phyloP scores from a whole-genome alignment of 495 filamentous ascomycete genomes.

The Podospora australis region DNA sequence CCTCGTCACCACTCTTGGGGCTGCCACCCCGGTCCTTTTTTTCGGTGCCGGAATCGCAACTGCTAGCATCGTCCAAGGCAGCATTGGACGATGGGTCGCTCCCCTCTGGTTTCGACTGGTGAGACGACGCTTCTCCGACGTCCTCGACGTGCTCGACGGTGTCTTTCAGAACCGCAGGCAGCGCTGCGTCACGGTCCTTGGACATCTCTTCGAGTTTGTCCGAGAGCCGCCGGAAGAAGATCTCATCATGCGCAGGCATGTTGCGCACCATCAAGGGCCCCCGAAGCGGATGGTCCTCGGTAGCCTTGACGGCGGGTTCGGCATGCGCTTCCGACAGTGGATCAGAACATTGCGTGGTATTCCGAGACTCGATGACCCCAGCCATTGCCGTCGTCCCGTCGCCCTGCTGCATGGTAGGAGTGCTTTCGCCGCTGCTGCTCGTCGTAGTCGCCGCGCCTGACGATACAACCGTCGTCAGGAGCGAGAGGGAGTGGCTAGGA shows the following conservation, averaged over 20 bases:
- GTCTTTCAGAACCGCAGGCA: slow-evolving; percentile 36
- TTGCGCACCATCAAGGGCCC: slow-evolving; percentile 41
- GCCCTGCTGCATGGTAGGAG: slow-evolving; percentile 25
- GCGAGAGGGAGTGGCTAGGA: slow-evolving; percentile 40
- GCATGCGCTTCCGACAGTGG: slow-evolving; percentile 15
- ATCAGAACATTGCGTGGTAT: not conserved
- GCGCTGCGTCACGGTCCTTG: slow-evolving; percentile 26
- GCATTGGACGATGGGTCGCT: not conserved
- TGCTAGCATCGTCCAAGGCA: not conserved
- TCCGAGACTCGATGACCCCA: not conserved
- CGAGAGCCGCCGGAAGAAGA: slow-evolving; percentile 36
- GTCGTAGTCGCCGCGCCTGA: slow-evolving; percentile 29
- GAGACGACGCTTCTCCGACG: not conserved
- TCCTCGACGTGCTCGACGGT: slow-evolving; percentile 1
- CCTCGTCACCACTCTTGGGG: slow-evolving; percentile 28
- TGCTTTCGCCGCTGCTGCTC: slow-evolving; percentile 35
- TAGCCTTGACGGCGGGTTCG: slow-evolving; percentile 18
- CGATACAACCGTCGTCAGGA: slow-evolving; percentile 31
- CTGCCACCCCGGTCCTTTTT: slow-evolving; percentile 19
- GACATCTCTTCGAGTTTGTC: slow-evolving; percentile 38
- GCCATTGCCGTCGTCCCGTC: slow-evolving; percentile 18
- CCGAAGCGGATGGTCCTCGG: slow-evolving; percentile 33
- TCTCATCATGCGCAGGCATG: slow-evolving; percentile 40
- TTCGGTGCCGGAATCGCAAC: slow-evolving; percentile 2
- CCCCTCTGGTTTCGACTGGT: slow-evolving; percentile 8